These are phyloP conservation scores for Monosporozyma unispora DNA, from an alignment of 805 yeast species.

Conservation along the genomic window DNA sequence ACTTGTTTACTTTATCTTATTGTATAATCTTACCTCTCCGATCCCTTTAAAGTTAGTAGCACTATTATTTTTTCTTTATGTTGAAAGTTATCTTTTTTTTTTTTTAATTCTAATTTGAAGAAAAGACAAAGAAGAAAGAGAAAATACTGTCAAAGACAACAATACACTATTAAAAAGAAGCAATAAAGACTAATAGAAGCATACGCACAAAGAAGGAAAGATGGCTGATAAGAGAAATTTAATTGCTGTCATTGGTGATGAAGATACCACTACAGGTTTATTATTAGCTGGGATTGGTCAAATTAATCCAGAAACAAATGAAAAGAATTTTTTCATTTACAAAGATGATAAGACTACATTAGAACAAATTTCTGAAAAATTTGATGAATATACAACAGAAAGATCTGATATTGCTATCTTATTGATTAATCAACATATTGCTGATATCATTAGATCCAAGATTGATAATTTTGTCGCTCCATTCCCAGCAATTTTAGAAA, in stretches of 20 bases:
- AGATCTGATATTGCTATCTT: constrained; percentile 90
- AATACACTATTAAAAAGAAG: background rate
- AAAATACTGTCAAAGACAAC: background rate
- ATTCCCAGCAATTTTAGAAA: constrained; percentile 93
- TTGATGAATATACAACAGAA: constrained; percentile 59
- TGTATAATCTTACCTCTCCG: no score
- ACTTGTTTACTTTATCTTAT: no score
- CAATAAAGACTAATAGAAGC: background rate
- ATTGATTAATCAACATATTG: constrained; percentile 88
- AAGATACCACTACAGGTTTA: constrained; percentile 94
- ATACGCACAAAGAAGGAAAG: background rate
- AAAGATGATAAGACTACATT: constrained; percentile 72
- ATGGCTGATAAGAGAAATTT: constrained; percentile 55
- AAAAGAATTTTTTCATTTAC: constrained; percentile 69
- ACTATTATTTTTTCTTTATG: no score
- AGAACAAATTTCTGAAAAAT: constrained; percentile 67
- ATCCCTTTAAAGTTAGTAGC: no score
- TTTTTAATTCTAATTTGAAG: no score
- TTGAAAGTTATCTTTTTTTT: no score
- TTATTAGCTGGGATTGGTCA: constrained; percentile 94
- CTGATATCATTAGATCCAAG: constrained; percentile 74
- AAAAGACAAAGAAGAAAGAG: background rate
- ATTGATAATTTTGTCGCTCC: constrained; percentile 83
- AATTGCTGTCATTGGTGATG: constrained; percentile 94
- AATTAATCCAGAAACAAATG: constrained; percentile 40